Evolutionary conservation across 2,329 filamentous ascomycete species (phyloP), one percentile per base, ranked within the genome.

Genomic region (Botrytis aclada): DNA sequence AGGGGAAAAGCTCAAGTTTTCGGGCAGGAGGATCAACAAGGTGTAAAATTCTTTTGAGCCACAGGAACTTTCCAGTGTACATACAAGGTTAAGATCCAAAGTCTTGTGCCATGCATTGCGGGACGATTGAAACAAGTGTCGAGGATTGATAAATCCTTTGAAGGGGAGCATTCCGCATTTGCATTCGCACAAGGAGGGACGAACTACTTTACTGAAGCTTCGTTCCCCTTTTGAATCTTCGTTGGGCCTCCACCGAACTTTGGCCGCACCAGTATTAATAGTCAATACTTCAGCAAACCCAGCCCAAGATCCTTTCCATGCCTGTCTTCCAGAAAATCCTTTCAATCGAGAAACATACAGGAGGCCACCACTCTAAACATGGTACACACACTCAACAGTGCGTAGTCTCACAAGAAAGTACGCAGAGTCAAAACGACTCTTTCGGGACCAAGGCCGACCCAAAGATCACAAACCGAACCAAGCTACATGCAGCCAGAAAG

Each of bases 1-100:
- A 88, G 92, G 75, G 94, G 94, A 77, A 97, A 93, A 83, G 95
- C 95, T 22, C 95, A 98, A 82, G 90, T 98, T 39, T 98, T 99
- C 84, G 95, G 95, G 47, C 88, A 89, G 71, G 94, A 95, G 79
- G 94, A 95, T 81, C 92, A 93, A 74, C 89, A 93, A 79, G 96
- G 96, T 79, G 94, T 98, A 76, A 99, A 99, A 84, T 98, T 99
- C 84, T 98, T 98, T 81, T 98, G 65, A 74, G 37, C 32, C 14
- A 63, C 37, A 16, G 16, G 34, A 54, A 41, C 43, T n/a, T 34
- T 34, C 22, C 25, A 25, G 29, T 25, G 34, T 41, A 32, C n/a
- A 41, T 41, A 56, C 41, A n/a, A n/a, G 22, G 14, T 12, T 10
- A 14, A 14, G 37, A 56, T 25, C 51, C 16, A 56, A n/a, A 56